phyloP scores from a whole-genome alignment of 805 yeast species.

The Trichomonascus vanleenenianus region DNA sequence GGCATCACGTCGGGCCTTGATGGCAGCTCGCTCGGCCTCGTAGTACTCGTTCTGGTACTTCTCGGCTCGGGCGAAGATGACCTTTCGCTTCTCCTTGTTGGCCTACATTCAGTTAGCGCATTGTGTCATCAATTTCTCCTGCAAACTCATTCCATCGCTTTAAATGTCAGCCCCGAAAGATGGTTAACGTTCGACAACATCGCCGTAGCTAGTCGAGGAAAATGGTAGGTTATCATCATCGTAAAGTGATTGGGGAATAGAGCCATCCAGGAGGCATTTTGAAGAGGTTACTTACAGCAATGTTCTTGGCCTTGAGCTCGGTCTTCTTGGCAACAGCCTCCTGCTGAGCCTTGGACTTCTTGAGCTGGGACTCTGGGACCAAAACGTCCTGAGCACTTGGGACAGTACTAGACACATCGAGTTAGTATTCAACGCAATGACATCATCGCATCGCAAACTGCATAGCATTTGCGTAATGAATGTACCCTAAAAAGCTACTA shows the following conservation, averaged over 20 bases:
- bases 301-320: constrained; percentile 6
- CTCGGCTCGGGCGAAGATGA: constrained; percentile 87
- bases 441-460: too few species aligned
- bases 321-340: constrained; percentile 39
- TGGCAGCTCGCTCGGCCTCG: constrained; percentile 80
- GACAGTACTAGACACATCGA: constrained; percentile 41
- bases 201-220: constrained; percentile 57
- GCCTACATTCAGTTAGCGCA: constrained; percentile 3
- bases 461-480: too few species aligned
- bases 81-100: constrained; percentile 31
- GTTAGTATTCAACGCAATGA: neutral
- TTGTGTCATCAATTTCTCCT: too few species aligned
- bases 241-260: neutral
- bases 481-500: too few species aligned
- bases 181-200: constrained; percentile 74
- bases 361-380: constrained; percentile 49
- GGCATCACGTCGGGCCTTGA: constrained; percentile 83
- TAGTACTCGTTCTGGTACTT: constrained; percentile 91
- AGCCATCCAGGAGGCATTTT: neutral
- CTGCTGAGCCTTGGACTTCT: constrained; percentile 48
- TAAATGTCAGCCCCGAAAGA: constrained; percentile 74
- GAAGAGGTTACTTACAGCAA: constrained; percentile 4
- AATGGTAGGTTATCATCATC: constrained; percentile 44
- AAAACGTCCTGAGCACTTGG: constrained; percentile 24
- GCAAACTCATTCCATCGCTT: neutral